Percentiles rank a stretch among this genome's conserved stretches.
These are phyloP conservation scores for Parascedosporium putredinis DNA, from an alignment of 2,329 filamentous ascomycete species.

Conservation along the genomic window DNA sequence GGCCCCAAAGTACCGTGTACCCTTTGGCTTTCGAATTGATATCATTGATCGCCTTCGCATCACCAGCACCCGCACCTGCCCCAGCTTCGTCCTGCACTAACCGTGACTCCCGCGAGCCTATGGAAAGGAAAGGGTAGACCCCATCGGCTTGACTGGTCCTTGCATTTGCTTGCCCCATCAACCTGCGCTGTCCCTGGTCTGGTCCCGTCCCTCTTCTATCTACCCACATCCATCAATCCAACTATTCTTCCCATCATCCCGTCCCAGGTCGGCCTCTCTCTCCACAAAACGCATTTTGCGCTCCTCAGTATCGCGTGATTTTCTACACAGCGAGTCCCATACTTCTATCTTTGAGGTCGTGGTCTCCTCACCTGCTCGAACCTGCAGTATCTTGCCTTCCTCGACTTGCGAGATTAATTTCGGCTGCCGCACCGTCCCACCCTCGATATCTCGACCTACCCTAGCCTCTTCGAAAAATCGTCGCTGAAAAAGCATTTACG, in stretches of 20 bases:
- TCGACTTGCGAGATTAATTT: constrained; percentile 1
- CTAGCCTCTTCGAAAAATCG: neutral
- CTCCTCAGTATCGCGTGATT: constrained; percentile 1
- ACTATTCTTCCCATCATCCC: neutral
- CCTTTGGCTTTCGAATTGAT: neutral
- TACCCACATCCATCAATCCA: neutral
- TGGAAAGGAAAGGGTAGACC: too few relatives aligned
- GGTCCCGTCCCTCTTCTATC: neutral
- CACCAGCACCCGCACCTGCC: neutral
- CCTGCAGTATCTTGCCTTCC: too few relatives aligned
- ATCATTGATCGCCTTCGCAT: neutral
- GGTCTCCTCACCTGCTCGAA: neutral
- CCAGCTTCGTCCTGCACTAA: neutral
- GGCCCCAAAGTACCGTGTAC: neutral
- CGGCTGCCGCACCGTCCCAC: neutral
- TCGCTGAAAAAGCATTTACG: neutral
- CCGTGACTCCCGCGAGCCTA: neutral
- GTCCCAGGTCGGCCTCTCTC: neutral
- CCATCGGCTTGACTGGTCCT: neutral
- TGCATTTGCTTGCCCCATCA: neutral
- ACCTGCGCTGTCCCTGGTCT: neutral
- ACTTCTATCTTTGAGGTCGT: neutral
- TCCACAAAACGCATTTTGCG: neutral
- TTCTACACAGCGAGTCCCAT: neutral
- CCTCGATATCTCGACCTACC: neutral